Base-by-base conservation (phyloP, 2,329 filamentous ascomycete species). In the Diplodia seriata region DNA sequence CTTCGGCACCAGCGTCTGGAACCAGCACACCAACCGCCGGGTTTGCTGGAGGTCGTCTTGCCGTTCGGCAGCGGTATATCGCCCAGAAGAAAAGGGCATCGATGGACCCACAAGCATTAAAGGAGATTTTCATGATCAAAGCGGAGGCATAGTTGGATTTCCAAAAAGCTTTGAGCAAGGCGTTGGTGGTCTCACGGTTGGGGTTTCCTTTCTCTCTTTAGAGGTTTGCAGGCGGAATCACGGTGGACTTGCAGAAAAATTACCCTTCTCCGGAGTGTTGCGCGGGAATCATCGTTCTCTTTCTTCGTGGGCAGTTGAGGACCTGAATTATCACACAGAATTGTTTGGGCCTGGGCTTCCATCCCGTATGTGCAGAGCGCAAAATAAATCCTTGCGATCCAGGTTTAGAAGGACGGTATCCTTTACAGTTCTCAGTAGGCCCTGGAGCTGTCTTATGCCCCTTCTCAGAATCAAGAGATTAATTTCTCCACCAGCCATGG, bases 21-120 rank as follows among this genome's bases (percentile, higher is more conserved):
- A 38, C 47, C 12, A 65, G 82, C 79, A 55, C 82, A 82, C 33
- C 85, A 81, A 36, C 83, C 84, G 77, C 74, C 26, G 71, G 68
- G 1, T 79, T 77, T 57, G 72, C 70, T 14, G 83, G 85, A 31
- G 88, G 85, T 59, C 86, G 93, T 71, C 91, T 94, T 76, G 86
- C 91, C 66, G 88, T 94, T 56, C 85, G 94, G 70, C 89, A 91
- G 72, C 86, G 92, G 69, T 92, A 94, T 78, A 97, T 98, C 74
- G 90, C 90, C 68, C 92, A 95, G 73, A 98, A 98, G 83, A 89
- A 89, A 74, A 87, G 90, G 82, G 93, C 94, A 2, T 86, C 93
- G 68, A 86, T 93, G 82, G 91, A 97, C 78, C 86, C 89, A 59
- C 89, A 90, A 75, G 92, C 93, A 15, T 80, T 98, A 75, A 94